Percentiles rank a stretch among this genome's conserved stretches.
phyloP scores from a whole-genome alignment of 2,329 filamentous ascomycete genomes.

The Penicillium aurantiogriseum region DNA sequence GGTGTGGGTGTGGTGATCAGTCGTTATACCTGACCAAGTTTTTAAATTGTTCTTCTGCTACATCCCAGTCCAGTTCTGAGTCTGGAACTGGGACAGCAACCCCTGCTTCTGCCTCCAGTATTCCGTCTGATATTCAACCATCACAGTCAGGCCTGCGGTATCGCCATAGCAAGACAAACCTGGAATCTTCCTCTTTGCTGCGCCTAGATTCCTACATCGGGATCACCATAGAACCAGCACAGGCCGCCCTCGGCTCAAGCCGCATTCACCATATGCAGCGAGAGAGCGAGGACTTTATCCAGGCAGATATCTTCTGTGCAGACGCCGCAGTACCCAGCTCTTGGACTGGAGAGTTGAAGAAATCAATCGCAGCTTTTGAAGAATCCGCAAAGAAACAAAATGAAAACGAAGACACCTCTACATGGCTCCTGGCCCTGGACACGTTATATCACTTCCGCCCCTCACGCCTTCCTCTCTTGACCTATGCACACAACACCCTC shows the following conservation, averaged over 20 bases:
- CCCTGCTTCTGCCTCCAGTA: background rate
- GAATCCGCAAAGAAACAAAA: background rate
- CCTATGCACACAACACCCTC: constrained; percentile 42
- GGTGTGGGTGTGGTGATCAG: constrained; percentile 61
- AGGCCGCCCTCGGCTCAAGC: constrained; percentile 40
- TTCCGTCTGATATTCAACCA: background rate
- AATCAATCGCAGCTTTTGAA: constrained; percentile 8
- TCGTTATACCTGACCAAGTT: constrained; percentile 47
- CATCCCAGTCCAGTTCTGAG: background rate
- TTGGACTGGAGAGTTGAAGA: constrained; percentile 40
- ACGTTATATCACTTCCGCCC: constrained; percentile 59
- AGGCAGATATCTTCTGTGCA: constrained; percentile 44
- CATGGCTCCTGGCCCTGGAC: constrained; percentile 57
- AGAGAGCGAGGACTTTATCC: background rate
- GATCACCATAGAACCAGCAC: constrained; percentile 51
- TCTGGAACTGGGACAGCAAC: background rate
- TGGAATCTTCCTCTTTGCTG: background rate
- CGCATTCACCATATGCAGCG: constrained; percentile 11
- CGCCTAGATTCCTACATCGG: constrained; percentile 31
- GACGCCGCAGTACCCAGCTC: constrained; percentile 50
- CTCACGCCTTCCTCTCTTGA: constrained; percentile 50
- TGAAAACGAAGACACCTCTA: constrained; percentile 21
- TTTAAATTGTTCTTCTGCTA: constrained; percentile 14
- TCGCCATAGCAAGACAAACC: background rate
- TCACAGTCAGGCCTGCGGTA: background rate